These are phyloP conservation scores for Pseudotsuga menziesii DNA, from an alignment of 75 land plant genomes.

Conservation along the genomic window DNA sequence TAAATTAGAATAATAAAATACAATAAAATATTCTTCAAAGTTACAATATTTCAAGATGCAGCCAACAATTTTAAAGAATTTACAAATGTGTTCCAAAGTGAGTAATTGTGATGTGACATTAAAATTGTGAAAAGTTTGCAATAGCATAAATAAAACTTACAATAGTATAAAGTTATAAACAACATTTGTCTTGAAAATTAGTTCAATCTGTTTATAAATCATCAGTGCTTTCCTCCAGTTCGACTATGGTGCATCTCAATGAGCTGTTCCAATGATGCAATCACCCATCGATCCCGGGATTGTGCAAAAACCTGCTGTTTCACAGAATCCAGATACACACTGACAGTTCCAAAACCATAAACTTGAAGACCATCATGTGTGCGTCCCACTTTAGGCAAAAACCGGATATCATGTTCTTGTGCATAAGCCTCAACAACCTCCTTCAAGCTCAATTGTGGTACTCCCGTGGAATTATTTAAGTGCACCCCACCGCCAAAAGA, in stretches of 20 bases:
- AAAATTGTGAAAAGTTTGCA: too few relatives aligned
- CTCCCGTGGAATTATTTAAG: constrained; percentile 24
- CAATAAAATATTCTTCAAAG: too few relatives aligned
- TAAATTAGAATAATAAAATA: too few relatives aligned
- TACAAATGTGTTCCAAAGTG: too few relatives aligned
- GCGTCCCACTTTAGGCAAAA: constrained; percentile 80
- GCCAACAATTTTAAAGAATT: too few relatives aligned
- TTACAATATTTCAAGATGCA: too few relatives aligned
- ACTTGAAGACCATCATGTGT: constrained; percentile 78
- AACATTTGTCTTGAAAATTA: too few relatives aligned
- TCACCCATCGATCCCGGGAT: constrained; percentile 58
- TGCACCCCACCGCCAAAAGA: constrained; percentile 9
- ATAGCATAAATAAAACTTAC: too few relatives aligned
- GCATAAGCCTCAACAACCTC: constrained; percentile 74
- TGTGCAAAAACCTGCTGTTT: constrained; percentile 82
- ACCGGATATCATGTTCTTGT: constrained; percentile 64
- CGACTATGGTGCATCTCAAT: constrained; percentile 61
- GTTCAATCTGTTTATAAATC: too few relatives aligned
- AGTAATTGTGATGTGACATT: too few relatives aligned
- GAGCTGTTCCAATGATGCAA: constrained; percentile 69
- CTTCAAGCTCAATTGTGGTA: constrained; percentile 69
- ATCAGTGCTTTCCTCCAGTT: constrained; percentile 15
- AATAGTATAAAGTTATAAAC: too few relatives aligned
- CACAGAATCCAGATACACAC: constrained; percentile 67
- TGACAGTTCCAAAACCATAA: constrained; percentile 85